Conservation (phyloP, 1,284 basidiomycete species). For the Gomphus sp. region DNA sequence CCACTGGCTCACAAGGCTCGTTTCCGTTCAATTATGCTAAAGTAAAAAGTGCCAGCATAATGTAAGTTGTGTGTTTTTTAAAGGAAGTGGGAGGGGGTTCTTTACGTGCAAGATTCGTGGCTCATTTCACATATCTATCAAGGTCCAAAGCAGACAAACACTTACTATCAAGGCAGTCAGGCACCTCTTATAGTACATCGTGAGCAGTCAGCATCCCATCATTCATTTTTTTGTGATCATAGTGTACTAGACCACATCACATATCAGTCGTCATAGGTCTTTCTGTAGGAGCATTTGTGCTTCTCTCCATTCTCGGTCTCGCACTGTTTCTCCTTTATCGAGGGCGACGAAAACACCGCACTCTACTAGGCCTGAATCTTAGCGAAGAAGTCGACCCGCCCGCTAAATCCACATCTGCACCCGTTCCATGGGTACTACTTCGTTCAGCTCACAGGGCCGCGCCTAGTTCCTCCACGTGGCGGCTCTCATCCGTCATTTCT, state of each 20-base stretch:
- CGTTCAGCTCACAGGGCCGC: not conserved
- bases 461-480: not conserved
- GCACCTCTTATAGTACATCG: not conserved
- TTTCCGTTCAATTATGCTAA: conserved; percentile 5
- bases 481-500: not conserved
- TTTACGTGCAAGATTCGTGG: not conserved
- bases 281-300: not conserved
- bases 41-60: conserved; percentile 1
- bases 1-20: not conserved
- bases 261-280: not conserved
- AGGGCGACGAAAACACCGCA: not conserved
- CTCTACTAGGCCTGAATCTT: not conserved
- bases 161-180: not conserved
- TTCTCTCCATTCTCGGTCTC: not conserved
- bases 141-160: not conserved
- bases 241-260: not conserved
- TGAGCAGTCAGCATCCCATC: not conserved
- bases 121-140: not conserved
- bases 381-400: not conserved
- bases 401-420: not conserved
- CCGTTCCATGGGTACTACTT: not conserved
- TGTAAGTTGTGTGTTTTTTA: not conserved
- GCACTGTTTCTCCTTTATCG: not conserved
- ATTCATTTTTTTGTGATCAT: not conserved
- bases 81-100: not conserved